Evolutionary conservation across 768 basidiomycete species (phyloP).

Genomic region (Pleurotus pulmonarius): DNA sequence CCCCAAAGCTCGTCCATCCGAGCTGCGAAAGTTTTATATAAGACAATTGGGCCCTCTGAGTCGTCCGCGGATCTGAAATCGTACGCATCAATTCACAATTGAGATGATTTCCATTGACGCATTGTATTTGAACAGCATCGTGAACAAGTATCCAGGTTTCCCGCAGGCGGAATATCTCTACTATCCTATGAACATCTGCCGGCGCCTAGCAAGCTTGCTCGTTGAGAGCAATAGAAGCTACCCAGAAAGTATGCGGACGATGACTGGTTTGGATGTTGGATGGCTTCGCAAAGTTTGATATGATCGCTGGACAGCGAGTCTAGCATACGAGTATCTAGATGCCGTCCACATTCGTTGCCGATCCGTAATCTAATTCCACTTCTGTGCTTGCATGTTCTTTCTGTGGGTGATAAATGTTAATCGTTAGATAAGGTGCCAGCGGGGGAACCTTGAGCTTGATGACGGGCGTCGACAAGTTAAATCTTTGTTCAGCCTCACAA

Average conservation of each 20-base stretch:
- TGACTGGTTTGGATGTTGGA: slow-evolving; percentile 82
- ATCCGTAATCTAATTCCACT: too few species aligned
- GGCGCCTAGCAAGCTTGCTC: slow-evolving; percentile 63
- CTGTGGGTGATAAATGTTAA: too few species aligned
- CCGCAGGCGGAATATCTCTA: slow-evolving; percentile 85
- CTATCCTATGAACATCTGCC: slow-evolving; percentile 79
- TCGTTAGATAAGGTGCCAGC: too few species aligned
- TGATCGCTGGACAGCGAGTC: too few species aligned
- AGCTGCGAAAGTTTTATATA: slow-evolving; percentile 84
- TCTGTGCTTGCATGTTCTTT: too few species aligned
- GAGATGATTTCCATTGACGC: slow-evolving; percentile 5
- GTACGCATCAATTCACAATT: slow-evolving; percentile 29
- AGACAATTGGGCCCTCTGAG: slow-evolving; percentile 63
- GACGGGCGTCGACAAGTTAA: too few species aligned
- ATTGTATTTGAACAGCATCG: slow-evolving; percentile 32
- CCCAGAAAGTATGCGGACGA: slow-evolving; percentile 68
- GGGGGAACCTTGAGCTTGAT: too few species aligned
- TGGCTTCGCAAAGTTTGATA: slow-evolving; percentile 56
- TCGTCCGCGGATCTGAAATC: slow-evolving; percentile 47
- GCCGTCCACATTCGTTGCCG: too few species aligned
- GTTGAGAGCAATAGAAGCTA: slow-evolving; percentile 77
- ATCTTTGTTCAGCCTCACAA: too few species aligned
- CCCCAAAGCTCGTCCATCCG: slow-evolving; percentile 59
- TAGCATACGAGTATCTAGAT: too few species aligned
- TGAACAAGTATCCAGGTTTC: slow-evolving; percentile 76